Evolutionary conservation across 2,329 filamentous ascomycete species (phyloP).

Genomic region (Aureobasidium sp.): DNA sequence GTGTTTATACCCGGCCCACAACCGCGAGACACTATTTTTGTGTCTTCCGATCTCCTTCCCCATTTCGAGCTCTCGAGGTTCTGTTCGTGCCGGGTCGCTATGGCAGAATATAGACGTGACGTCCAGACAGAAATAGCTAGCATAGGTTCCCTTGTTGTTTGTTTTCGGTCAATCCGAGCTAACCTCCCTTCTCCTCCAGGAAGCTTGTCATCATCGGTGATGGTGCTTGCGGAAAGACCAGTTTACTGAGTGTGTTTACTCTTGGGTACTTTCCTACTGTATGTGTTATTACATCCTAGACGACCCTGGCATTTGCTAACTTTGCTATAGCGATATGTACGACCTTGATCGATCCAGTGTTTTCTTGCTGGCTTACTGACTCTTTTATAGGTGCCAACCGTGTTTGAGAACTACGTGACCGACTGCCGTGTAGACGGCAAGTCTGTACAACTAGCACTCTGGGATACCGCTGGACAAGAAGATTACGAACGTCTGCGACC

Average conservation of each 20-base stretch:
- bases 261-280: conserved; percentile 96
- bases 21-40: not conserved
- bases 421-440: conserved; percentile 98
- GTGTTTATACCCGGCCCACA: conserved; percentile 11
- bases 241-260: conserved; percentile 93
- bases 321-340: conserved; percentile 14
- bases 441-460: conserved; percentile 93
- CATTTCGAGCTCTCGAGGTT: no score
- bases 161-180: not conserved
- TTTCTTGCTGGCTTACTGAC: not conserved
- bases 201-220: conserved; percentile 97
- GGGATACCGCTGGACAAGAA: conserved; percentile 99
- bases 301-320: not conserved
- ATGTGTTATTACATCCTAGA: conserved; percentile 34
- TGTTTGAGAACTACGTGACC: conserved; percentile 99
- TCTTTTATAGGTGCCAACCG: conserved; percentile 66
- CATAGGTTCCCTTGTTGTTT: not conserved
- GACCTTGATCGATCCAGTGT: not conserved
- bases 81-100: not conserved
- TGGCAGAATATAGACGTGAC: not conserved
- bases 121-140: not conserved
- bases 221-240: conserved; percentile 97
- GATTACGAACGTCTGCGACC: conserved; percentile 95
- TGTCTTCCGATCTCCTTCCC: not conserved
- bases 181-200: conserved; percentile 39